Conservation (phyloP, 2,329 filamentous ascomycete species). For the Pseudogymnoascus sp. region DNA sequence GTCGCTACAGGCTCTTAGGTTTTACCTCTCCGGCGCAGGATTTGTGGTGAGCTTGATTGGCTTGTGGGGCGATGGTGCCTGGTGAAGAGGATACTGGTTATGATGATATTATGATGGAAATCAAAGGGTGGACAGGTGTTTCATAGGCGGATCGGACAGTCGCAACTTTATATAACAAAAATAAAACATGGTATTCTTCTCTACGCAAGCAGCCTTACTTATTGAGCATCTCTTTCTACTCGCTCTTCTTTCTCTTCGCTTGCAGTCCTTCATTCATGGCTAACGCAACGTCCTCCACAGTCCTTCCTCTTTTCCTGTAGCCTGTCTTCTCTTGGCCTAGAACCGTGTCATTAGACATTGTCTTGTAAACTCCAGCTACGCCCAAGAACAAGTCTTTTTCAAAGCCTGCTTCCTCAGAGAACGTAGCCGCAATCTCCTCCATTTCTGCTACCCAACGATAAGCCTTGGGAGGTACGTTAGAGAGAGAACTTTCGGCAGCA, state of each 20-base stretch:
- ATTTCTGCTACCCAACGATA: conserved; percentile 74
- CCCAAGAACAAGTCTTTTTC: conserved; percentile 46
- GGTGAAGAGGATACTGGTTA: background rate
- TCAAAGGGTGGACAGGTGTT: conserved; percentile 4
- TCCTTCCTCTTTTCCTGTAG: conserved; percentile 47
- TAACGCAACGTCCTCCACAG: conserved; percentile 49
- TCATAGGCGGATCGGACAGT: conserved; percentile 3
- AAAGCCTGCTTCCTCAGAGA: conserved; percentile 58
- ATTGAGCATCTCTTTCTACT: background rate
- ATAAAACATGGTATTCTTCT: conserved; percentile 2
- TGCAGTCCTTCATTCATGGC: conserved; percentile 40
- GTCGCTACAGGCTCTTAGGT: conserved; percentile 47
- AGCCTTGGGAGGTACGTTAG: conserved; percentile 62
- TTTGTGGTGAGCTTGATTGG: conserved; percentile 57
- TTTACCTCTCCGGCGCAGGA: conserved; percentile 45
- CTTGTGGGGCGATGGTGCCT: conserved; percentile 56
- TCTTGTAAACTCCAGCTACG: conserved; percentile 53
- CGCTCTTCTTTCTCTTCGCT: conserved; percentile 36
- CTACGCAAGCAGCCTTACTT: background rate
- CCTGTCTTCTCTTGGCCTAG: conserved; percentile 53
- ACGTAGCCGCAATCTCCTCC: conserved; percentile 64
- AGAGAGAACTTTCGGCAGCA: conserved; percentile 43
- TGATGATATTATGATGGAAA: conserved; percentile 7
- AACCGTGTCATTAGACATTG: conserved; percentile 53
- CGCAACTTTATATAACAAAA: conserved; percentile 1